Percentiles rank a stretch among this genome's conserved stretches.
These are phyloP conservation scores for Yamadazyma atlantica DNA, from an alignment of 1,139 yeast species.

Conservation along the genomic window DNA sequence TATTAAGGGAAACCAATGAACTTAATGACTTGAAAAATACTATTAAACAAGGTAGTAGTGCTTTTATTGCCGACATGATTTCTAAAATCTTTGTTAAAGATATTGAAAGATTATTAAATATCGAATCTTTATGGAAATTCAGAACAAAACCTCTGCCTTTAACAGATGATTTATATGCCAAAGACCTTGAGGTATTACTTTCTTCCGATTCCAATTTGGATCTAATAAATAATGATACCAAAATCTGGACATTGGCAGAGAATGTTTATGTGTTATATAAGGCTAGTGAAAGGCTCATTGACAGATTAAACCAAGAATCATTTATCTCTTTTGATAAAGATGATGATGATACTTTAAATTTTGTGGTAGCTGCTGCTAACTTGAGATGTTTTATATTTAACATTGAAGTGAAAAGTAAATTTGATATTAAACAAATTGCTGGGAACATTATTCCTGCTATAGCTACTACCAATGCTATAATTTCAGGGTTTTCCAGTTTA, in stretches of 20 bases:
- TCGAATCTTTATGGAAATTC: conserved; percentile 78
- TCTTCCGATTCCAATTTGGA: conserved; percentile 13
- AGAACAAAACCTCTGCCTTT: conserved; percentile 70
- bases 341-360: conserved; percentile 84
- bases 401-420: conserved; percentile 73
- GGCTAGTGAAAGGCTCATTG: conserved; percentile 51
- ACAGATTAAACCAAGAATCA: conserved; percentile 44
- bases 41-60: conserved; percentile 30
- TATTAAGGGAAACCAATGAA: conserved; percentile 75
- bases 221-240: conserved; percentile 54
- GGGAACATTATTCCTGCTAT: conserved; percentile 98
- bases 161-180: conserved; percentile 22
- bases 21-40: conserved; percentile 59
- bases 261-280: conserved; percentile 60
- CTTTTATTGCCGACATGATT: conserved; percentile 43
- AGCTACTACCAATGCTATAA: conserved; percentile 95
- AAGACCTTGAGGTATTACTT: conserved; percentile 17
- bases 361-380: conserved; percentile 87
- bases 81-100: conserved; percentile 63
- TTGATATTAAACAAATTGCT: conserved; percentile 90
- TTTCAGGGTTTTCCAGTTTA: conserved; percentile 84
- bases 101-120: conserved; percentile 66
- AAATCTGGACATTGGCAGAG: conserved; percentile 61
- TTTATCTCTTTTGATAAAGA: conserved; percentile 87
- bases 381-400: conserved; percentile 72